phyloP scores from a whole-genome alignment of 2,329 filamentous ascomycete species.

The Talaromyces sp. region DNA sequence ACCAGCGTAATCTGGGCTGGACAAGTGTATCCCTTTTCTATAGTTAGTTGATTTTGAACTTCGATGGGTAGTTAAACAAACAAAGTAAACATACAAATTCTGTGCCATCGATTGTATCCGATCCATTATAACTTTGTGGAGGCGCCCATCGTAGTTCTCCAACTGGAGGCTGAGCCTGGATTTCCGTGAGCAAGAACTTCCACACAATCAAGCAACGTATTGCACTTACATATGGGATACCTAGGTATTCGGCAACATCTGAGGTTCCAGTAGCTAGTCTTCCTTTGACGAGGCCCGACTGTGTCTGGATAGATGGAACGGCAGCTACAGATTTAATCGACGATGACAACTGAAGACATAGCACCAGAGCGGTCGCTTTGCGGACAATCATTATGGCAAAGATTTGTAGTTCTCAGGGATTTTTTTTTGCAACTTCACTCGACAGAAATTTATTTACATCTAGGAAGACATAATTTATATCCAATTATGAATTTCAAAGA shows the following conservation, averaged over 20 bases:
- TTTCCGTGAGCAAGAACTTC: not conserved
- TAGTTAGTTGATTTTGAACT: not conserved
- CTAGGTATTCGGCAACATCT: not conserved
- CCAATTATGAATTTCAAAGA: not conserved
- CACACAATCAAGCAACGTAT: not conserved
- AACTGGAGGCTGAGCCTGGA: constrained; percentile 5
- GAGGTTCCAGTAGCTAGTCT: not conserved
- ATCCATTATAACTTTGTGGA: not conserved
- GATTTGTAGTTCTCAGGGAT: not conserved
- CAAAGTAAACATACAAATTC: not conserved
- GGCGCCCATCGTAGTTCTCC: constrained; percentile 5
- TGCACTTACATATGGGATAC: constrained; percentile 6
- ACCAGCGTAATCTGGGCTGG: not conserved
- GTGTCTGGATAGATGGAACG: not conserved
- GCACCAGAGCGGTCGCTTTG: not conserved
- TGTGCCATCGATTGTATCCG: not conserved
- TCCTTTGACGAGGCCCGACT: not conserved
- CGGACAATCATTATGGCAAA: not conserved
- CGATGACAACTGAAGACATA: not conserved
- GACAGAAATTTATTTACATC: not conserved
- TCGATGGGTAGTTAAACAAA: not conserved
- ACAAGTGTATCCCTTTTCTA: constrained; percentile 4
- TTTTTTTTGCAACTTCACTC: not conserved
- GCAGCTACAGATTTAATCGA: not conserved
- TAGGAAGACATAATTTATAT: not conserved